A percentile compares a stretch with the other conserved stretches of the same genome.
Conservation (phyloP, 805 yeast species). For the Ogataea pignaliae region DNA sequence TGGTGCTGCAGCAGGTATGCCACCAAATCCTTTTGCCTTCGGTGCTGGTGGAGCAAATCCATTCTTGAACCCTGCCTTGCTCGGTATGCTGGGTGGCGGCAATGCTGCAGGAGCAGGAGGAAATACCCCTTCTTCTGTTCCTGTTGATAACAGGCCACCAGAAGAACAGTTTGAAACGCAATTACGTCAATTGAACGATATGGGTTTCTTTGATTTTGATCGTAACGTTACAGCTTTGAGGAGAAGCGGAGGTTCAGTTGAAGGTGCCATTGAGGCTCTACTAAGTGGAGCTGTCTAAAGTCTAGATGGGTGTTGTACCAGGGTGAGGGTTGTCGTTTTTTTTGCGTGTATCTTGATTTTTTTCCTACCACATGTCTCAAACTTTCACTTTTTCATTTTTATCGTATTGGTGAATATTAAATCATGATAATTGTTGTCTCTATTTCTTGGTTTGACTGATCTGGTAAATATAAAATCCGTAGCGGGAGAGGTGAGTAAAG, state of each 20-base stretch:
- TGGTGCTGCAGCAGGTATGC: constrained; percentile 23
- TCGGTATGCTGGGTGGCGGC: constrained; percentile 41
- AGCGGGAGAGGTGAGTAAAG: no score
- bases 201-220: constrained; percentile 90
- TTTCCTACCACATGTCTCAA: neutral
- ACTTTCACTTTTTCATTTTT: no score
- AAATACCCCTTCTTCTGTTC: constrained; percentile 52
- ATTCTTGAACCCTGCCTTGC: constrained; percentile 43
- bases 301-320: neutral
- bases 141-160: constrained; percentile 68
- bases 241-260: constrained; percentile 95
- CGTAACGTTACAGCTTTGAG: constrained; percentile 87
- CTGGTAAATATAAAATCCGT: no score
- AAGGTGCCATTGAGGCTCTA: constrained; percentile 90
- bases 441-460: no score
- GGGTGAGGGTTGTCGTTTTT: neutral
- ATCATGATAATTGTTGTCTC: no score
- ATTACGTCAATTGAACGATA: constrained; percentile 70
- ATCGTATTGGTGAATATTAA: no score
- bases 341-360: neutral
- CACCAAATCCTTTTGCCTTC: constrained; percentile 30
- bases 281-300: constrained; percentile 53
- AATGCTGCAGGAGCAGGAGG: constrained; percentile 64
- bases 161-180: constrained; percentile 74
- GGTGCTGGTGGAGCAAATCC: constrained; percentile 32